These are phyloP conservation scores for Hymenoscyphus occultus DNA, from an alignment of 2,329 filamentous ascomycete genomes.

Conservation along the genomic window DNA sequence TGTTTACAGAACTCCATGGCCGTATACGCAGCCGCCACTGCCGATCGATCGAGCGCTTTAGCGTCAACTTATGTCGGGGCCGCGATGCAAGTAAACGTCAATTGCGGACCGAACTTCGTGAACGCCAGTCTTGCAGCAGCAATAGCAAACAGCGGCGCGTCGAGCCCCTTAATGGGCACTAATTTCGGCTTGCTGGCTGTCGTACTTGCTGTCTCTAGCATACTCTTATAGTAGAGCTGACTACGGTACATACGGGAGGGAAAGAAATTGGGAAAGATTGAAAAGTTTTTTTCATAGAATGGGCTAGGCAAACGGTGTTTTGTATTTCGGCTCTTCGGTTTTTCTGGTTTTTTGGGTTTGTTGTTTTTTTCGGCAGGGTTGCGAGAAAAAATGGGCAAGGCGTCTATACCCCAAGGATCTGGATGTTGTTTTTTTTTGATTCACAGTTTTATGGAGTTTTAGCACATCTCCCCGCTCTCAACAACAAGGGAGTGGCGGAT, in stretches of 20 bases:
- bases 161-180: constrained; percentile 1
- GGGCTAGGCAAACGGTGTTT: neutral
- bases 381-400: constrained; percentile 7
- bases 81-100: constrained; percentile 68
- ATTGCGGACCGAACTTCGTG: constrained; percentile 57
- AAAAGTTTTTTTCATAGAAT: neutral
- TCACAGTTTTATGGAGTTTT: neutral
- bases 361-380: constrained; percentile 3
- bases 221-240: constrained; percentile 19
- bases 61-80: constrained; percentile 66
- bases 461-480: constrained; percentile 23
- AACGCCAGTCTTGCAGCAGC: constrained; percentile 48
- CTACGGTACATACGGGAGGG: constrained; percentile 7
- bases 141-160: constrained; percentile 10
- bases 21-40: constrained; percentile 69
- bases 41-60: constrained; percentile 64
- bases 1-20: constrained; percentile 81
- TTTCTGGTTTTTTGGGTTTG: neutral
- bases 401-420: constrained; percentile 19
- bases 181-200: constrained; percentile 20
- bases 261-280: neutral
- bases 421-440: neutral
- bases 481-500: constrained; percentile 28
- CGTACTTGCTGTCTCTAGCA: constrained; percentile 20
- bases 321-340: neutral